Base-by-base conservation (phyloP, 2,329 filamentous ascomycete genomes). In the Harringtonia aguacate region DNA sequence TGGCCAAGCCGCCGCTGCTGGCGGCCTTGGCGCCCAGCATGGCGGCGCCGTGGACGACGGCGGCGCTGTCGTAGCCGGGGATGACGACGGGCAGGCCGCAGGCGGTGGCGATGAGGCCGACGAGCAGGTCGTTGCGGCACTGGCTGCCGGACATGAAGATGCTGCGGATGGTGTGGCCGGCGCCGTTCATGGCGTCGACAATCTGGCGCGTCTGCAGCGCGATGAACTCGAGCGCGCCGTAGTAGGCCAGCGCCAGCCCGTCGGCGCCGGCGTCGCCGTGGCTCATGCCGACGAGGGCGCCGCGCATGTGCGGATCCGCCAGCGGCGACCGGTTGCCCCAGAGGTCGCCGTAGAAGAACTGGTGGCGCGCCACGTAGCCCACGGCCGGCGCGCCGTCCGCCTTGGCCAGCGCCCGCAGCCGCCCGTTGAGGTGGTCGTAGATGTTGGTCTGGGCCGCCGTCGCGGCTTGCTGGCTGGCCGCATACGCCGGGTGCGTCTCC, bases 91-190 rank as follows among this genome's bases (percentile, higher is more conserved):
- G 90, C 81, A 95, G 89, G 53, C 80, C 73, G 65, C 90, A 97
- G 1, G 84, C 84, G 0, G 89, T 92, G 14, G 92, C 88, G 55
- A 98, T 84, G 15, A 98, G 77, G 46, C 80, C 75, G 82, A 98
- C 95, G 44, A 98, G 72, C 48, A 97, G 79, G 29, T 83, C 79
- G 63, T 98, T 98, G 65, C 95, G 89, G 70, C 92, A 98, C 63
- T 97, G 92, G 12, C 86, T 94, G 48, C 92, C 92, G 5, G 87
- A 95, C 92, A 98, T 97, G 77, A 97, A 98, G 64, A 98, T 95
- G 50, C 84, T 90, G 40, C 75, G 80, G 61, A 98, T 89, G 53
- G 76, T 70, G 66, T 98, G 92, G 10, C 92, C 92, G 2, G 87
- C 72, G 38, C 75, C 70, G 70, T 97, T 98, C 89, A 98, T 95